A percentile compares a stretch with the other conserved stretches of the same genome.
Evolutionary conservation across 768 basidiomycete genomes (phyloP).

Genomic region (Lactifluus subvellereus): DNA sequence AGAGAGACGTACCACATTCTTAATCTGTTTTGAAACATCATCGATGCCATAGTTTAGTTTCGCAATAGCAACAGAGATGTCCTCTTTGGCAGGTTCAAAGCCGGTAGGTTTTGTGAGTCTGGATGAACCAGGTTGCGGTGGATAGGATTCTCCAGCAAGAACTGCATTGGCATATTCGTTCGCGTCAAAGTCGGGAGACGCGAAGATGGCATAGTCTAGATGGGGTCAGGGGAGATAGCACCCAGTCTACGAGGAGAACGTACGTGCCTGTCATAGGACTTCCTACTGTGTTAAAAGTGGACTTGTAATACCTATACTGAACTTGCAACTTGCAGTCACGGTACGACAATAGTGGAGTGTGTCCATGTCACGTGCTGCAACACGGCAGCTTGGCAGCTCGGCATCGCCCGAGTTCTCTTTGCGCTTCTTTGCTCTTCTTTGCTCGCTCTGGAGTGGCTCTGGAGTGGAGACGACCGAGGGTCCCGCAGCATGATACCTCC

Average conservation of each 20-base stretch:
- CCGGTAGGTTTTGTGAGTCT: slow-evolving; percentile 33
- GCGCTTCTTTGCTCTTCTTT: too few species aligned
- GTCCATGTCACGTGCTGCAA: too few species aligned
- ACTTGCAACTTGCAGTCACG: too few species aligned
- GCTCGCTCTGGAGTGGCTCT: too few species aligned
- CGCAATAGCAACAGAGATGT: slow-evolving; percentile 83
- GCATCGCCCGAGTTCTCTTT: too few species aligned
- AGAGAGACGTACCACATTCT: slow-evolving; percentile 55
- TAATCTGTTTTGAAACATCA: slow-evolving; percentile 87
- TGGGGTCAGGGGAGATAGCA: slow-evolving; percentile 9
- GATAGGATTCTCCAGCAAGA: slow-evolving; percentile 76
- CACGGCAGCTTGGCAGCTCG: too few species aligned
- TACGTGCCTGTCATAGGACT: slow-evolving; percentile 22
- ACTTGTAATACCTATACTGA: too few species aligned
- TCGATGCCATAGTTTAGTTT: slow-evolving; percentile 86
- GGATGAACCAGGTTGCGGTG: slow-evolving; percentile 34
- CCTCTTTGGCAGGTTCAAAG: slow-evolving; percentile 66
- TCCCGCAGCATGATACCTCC: too few species aligned
- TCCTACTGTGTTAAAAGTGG: not conserved
- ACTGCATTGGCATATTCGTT: slow-evolving; percentile 90
- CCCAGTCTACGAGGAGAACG: slow-evolving; percentile 4
- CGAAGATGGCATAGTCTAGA: slow-evolving; percentile 71
- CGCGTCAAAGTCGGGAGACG: slow-evolving; percentile 70
- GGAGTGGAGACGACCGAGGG: too few species aligned
- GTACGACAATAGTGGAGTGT: too few species aligned